Conservation (phyloP, 1,284 basidiomycete genomes). For the Ceratobasidium sp. region DNA sequence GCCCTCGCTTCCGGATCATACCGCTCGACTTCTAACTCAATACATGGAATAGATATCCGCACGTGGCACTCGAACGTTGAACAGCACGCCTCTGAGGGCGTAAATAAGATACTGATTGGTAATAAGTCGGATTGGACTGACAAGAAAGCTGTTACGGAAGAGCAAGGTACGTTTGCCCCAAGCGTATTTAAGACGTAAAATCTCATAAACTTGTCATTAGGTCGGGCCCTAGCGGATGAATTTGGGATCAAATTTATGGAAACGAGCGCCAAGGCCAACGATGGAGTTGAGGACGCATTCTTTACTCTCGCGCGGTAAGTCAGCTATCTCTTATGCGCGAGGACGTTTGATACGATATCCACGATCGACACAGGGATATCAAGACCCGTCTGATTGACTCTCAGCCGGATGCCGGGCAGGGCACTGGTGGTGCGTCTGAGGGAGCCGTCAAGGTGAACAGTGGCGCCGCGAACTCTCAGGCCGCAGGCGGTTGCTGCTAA, state of each 20-base stretch:
- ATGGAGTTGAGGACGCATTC: slow-evolving; percentile 99
- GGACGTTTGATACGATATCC: slow-evolving; percentile 43
- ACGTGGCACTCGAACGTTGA: slow-evolving; percentile 99
- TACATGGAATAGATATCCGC: slow-evolving; percentile 82
- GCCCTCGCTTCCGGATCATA: not conserved
- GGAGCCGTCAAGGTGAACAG: slow-evolving; percentile 45
- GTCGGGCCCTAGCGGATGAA: slow-evolving; percentile 85
- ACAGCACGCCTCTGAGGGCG: slow-evolving; percentile 98
- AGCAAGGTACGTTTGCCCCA: slow-evolving; percentile 65
- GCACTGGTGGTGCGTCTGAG: slow-evolving; percentile 28
- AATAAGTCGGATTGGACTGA: slow-evolving; percentile 99
- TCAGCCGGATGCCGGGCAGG: slow-evolving; percentile 73
- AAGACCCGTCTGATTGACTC: slow-evolving; percentile 98
- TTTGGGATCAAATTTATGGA: slow-evolving; percentile 97
- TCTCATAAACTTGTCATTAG: slow-evolving; percentile 23
- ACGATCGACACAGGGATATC: slow-evolving; percentile 78
- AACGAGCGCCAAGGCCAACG: slow-evolving; percentile 97
- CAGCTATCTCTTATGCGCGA: not conserved
- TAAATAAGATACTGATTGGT: slow-evolving; percentile 99
- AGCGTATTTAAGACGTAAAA: slow-evolving; percentile 43
- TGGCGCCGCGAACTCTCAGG: slow-evolving; percentile 5
- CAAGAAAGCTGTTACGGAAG: slow-evolving; percentile 91
- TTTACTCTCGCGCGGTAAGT: slow-evolving; percentile 93
- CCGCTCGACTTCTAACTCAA: not conserved
- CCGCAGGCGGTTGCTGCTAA: slow-evolving; percentile 38